Evolutionary conservation across 768 basidiomycete species (phyloP).

Genomic region (Megacollybia marginata): DNA sequence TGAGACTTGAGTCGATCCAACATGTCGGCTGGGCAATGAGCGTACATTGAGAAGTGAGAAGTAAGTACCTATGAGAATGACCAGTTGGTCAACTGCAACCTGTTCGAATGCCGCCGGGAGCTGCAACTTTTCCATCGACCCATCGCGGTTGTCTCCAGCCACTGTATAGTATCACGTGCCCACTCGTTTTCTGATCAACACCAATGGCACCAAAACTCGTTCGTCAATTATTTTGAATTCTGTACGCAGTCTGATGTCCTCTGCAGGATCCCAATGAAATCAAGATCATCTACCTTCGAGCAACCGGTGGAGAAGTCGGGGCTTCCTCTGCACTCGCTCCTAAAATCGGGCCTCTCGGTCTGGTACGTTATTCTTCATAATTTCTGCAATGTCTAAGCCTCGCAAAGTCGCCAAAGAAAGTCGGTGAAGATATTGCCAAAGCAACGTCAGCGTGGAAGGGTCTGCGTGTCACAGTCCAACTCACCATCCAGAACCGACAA

Average conservation of each 20-base stretch:
- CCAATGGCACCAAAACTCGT: constrained; percentile 80
- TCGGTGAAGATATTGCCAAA: constrained; percentile 99
- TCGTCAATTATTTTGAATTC: constrained; percentile 16
- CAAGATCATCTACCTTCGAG: constrained; percentile 98
- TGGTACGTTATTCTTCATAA: constrained; percentile 49
- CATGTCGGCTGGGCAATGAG: constrained; percentile 72
- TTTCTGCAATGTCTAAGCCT: constrained; percentile 1
- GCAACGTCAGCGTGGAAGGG: constrained; percentile 98
- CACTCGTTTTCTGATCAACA: constrained; percentile 5
- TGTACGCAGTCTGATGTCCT: constrained; percentile 1
- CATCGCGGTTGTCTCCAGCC: constrained; percentile 40
- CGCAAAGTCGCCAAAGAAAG: constrained; percentile 95
- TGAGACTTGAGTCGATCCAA: constrained; percentile 88
- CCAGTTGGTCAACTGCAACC: constrained; percentile 74
- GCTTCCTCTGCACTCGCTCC: constrained; percentile 97
- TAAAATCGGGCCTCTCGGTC: constrained; percentile 99
- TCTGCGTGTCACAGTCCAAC: constrained; percentile 96
- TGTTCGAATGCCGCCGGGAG: constrained; percentile 82
- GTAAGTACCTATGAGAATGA: constrained; percentile 76
- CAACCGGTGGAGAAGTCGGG: constrained; percentile 99
- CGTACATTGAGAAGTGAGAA: constrained; percentile 8
- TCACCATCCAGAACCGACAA: constrained; percentile 99
- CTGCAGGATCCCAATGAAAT: constrained; percentile 91
- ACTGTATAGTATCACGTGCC: neutral
- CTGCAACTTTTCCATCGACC: constrained; percentile 59